These are phyloP conservation scores for Corinectria fuckeliana DNA, from an alignment of 2,329 filamentous ascomycete species.

Conservation along the genomic window DNA sequence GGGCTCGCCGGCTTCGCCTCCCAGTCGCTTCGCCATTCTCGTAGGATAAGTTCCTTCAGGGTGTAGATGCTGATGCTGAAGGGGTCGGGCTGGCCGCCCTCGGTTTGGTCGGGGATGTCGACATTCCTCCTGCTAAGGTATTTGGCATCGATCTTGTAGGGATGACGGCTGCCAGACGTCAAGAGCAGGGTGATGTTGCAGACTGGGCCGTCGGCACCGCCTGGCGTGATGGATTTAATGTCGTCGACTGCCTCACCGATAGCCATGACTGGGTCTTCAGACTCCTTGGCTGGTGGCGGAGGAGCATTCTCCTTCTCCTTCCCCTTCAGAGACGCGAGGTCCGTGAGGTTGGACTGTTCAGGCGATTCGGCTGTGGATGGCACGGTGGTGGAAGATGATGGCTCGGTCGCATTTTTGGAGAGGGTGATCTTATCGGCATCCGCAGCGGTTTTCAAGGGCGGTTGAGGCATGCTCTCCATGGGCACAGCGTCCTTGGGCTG, in stretches of 20 bases:
- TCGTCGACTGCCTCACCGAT: slow-evolving; percentile 54
- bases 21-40: slow-evolving; percentile 94
- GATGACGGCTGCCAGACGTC: slow-evolving; percentile 81
- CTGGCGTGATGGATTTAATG: slow-evolving; percentile 44
- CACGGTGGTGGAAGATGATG: slow-evolving; percentile 23
- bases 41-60: slow-evolving; percentile 89
- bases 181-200: slow-evolving; percentile 84
- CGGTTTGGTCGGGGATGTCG: slow-evolving; percentile 70
- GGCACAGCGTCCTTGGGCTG: slow-evolving; percentile 47
- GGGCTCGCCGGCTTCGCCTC: slow-evolving; percentile 85
- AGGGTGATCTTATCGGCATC: slow-evolving; percentile 25
- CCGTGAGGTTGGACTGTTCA: slow-evolving; percentile 26
- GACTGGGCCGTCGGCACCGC: slow-evolving; percentile 47
- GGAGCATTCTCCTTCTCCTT: slow-evolving; percentile 44
- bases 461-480: slow-evolving; percentile 44
- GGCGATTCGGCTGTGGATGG: slow-evolving; percentile 27
- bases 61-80: slow-evolving; percentile 93
- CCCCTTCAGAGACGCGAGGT: slow-evolving; percentile 40
- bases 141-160: slow-evolving; percentile 87
- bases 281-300: slow-evolving; percentile 40
- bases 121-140: slow-evolving; percentile 85
- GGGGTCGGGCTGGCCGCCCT: slow-evolving; percentile 71
- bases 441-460: slow-evolving; percentile 23
- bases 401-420: slow-evolving; percentile 22
- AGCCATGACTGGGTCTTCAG: slow-evolving; percentile 47